Evolutionary conservation across 2,329 filamentous ascomycete genomes (phyloP), one percentile per base, ranked within the genome.

Genomic region (Pyrenophora graminea): DNA sequence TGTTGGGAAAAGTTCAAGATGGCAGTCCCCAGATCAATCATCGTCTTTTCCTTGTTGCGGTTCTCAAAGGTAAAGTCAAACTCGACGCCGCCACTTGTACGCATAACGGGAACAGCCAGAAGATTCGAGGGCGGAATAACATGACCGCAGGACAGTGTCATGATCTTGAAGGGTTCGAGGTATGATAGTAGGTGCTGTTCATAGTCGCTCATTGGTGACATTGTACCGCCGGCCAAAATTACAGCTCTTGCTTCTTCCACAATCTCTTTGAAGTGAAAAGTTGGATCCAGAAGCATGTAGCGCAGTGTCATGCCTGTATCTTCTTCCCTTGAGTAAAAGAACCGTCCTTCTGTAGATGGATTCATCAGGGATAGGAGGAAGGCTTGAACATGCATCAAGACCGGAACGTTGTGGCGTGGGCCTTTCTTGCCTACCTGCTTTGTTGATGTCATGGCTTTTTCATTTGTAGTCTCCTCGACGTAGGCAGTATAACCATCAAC

Each of bases 181-280:
- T 89, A 87, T 0, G 93, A 89, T 56, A 99, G 94, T 0, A 99
- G 80, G 63, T 97, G 90, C 3, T 88, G 82, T 31, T 83, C 86
- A 73, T 96, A 99, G 74, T 97, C 94, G 19, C 87, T 84, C 78
- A 97, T 96, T 0, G 94, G 94, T 2, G 94, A 96, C 94, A 99
- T 97, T 21, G 94, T 99, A 18, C 94, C 94, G 51, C 94, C 94
- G 0, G 92, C 94, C 3, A 99, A 79, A 36, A 99, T 88, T 3
- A 99, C 89, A 2, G 93, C 90, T 51, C 91, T 82, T 0, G 94
- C 91, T 55, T 89, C 86, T 25, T 90, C 85, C 2, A 93, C 90
- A 44, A 97, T 88, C 9, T 92, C 89, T 6, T 88, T 88, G 73
- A 99, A 97, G 60, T 95, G 90, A 63, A 93, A 86, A 0, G 92